Base-by-base conservation (phyloP, 176 grass and related monocot species). In the Puccinellia tenuiflora region DNA sequence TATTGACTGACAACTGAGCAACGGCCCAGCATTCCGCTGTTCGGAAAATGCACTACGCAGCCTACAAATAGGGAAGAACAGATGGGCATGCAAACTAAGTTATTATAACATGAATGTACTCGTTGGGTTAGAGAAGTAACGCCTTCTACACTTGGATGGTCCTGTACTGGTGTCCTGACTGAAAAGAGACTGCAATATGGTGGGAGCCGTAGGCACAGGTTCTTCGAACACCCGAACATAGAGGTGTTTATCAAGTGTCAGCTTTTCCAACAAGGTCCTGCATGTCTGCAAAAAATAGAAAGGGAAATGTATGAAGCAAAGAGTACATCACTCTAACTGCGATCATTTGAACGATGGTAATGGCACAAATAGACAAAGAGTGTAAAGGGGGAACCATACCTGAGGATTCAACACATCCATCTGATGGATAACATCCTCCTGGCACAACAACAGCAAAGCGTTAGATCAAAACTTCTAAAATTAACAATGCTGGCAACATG, bases 391-490 rank as follows among this genome's bases (percentile, higher is more conserved):
- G 61, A 7, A 55, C 24, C 17, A 76, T 91, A 98, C 96, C 92
- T 93, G 92, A 73, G 92, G 96, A 84, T 98, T 98, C 79, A 98
- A 79, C 37, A 95, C 92, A 74, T 93, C 90, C 92, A 98, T 95
- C 68, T 77, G 72, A 26, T 61, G 66, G 83, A 98, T 98, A 66
- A 95, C 78, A 81, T 93, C 96, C 48, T 95, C 96, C 96, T 98
- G 87, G 29, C 56, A 86, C 15, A 73, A 72, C 14, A 85, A 85
- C 52, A 76, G 67, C 14, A 81, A 73, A 80, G 29, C 12, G 77
- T 55, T 9, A 0, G 4, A 33, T 81, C 42, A 91, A 42, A 74
- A 77, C 37, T 51, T 65, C 13, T 40, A 70, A 31, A 12, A 85
- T 78, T 59, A 59, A 29, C 52, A 28, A 80, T 73, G 51, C 3